These are phyloP conservation scores for Metarhizium humberi DNA, from an alignment of 2,329 filamentous ascomycete species.

Conservation along the genomic window DNA sequence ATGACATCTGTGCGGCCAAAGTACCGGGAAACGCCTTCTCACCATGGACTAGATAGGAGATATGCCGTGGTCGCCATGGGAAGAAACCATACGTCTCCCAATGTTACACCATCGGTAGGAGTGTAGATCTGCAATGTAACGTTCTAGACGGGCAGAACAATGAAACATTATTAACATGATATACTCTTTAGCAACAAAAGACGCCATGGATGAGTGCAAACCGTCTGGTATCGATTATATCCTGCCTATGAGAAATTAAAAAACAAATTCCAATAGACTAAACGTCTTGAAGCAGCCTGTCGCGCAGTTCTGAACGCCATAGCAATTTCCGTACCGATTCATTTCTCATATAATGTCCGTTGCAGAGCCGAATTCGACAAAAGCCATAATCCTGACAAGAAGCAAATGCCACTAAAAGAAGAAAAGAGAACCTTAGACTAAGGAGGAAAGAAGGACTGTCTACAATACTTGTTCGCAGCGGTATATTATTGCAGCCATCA, in stretches of 20 bases:
- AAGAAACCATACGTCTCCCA: not conserved
- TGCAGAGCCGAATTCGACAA: not conserved
- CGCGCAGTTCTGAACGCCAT: not conserved
- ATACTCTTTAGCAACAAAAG: not conserved
- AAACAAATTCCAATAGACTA: not conserved
- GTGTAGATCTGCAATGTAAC: not conserved
- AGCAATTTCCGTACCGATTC: not conserved
- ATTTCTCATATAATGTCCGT: not conserved
- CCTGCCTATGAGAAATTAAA: not conserved
- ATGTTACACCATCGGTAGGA: not conserved
- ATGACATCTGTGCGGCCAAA: not conserved
- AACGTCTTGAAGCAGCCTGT: not conserved
- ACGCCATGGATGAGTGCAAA: not conserved
- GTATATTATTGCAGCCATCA: conserved; percentile 5
- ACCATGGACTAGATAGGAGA: too few relatives aligned
- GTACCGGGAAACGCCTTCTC: not conserved
- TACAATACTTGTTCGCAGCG: not conserved
- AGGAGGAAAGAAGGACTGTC: not conserved
- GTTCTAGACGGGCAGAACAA: not conserved
- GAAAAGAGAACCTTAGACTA: not conserved
- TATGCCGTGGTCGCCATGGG: too few relatives aligned
- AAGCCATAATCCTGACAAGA: conserved; percentile 1
- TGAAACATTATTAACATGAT: not conserved
- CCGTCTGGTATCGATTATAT: not conserved
- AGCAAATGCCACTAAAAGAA: not conserved